These are phyloP conservation scores for Magnolia changhungtana DNA, from an alignment of 164 flowering plant species.

Conservation along the genomic window DNA sequence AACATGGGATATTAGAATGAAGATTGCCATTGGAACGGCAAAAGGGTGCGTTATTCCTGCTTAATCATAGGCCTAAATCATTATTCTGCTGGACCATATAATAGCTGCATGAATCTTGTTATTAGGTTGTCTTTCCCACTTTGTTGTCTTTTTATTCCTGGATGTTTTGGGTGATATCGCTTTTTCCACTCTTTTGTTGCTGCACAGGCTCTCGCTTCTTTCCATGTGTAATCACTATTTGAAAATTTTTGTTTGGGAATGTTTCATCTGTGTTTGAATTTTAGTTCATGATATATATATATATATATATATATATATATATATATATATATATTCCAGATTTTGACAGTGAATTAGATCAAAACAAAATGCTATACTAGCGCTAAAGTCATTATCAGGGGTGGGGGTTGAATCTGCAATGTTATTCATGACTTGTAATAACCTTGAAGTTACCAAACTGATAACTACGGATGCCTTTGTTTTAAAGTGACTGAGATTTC, in stretches of 20 bases:
- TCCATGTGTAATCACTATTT: too few relatives aligned
- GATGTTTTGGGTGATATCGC: neutral
- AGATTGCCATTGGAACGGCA: slow-evolving; percentile 82
- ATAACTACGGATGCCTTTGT: neutral
- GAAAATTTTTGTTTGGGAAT: too few relatives aligned
- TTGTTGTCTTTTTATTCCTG: too few relatives aligned
- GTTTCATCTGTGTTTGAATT: too few relatives aligned
- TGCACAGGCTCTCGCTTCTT: too few relatives aligned
- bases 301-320: too few relatives aligned
- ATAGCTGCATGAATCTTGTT: neutral
- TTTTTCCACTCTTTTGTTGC: neutral
- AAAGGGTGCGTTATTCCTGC: slow-evolving; percentile 58
- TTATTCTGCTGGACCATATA: neutral
- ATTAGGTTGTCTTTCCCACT: too few relatives aligned
- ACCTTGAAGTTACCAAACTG: neutral
- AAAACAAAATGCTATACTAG: too few relatives aligned
- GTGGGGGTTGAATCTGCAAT: neutral
- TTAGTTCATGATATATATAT: too few relatives aligned
- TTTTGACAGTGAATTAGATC: too few relatives aligned
- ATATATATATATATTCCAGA: too few relatives aligned
- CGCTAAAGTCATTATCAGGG: neutral
- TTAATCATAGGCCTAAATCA: neutral
- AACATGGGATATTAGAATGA: slow-evolving; percentile 86
- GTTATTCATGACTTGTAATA: neutral
- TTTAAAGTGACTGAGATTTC: neutral